A percentile compares a stretch with the other conserved stretches of the same genome.
These are phyloP conservation scores for Ascochyta fabae DNA, from an alignment of 2,329 filamentous ascomycete species.

Conservation along the genomic window DNA sequence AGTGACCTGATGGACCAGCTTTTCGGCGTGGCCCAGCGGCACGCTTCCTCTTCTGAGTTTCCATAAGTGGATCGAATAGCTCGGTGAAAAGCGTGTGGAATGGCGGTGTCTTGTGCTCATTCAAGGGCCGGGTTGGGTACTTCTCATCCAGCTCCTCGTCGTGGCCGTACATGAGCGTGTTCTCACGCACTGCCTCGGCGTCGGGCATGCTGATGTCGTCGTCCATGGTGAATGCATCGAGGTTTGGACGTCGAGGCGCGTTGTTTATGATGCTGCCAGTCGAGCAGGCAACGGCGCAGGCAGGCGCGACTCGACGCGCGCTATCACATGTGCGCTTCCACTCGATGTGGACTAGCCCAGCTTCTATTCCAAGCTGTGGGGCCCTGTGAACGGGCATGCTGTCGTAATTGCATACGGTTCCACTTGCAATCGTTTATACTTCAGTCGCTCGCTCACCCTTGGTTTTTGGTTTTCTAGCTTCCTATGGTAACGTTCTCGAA, in stretches of 20 bases:
- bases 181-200: conserved; percentile 54
- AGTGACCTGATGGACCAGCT: conserved; percentile 64
- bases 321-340: conserved; percentile 20
- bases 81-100: conserved; percentile 80
- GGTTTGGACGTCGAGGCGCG: not conserved
- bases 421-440: conserved; percentile 8
- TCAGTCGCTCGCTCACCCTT: conserved; percentile 10
- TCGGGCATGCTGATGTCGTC: conserved; percentile 48
- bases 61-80: conserved; percentile 81
- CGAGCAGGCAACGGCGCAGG: conserved; percentile 17
- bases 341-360: conserved; percentile 10
- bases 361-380: conserved; percentile 7
- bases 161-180: conserved; percentile 57
- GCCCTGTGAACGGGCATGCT: conserved; percentile 4
- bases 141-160: conserved; percentile 58
- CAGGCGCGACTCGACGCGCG: conserved; percentile 22
- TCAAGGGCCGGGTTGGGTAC: conserved; percentile 80
- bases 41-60: conserved; percentile 76
- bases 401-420: conserved; percentile 14
- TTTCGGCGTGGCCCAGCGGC: conserved; percentile 64
- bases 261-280: conserved; percentile 8
- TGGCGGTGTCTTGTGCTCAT: conserved; percentile 77
- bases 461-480: not conserved
- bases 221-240: conserved; percentile 36
- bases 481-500: not conserved